Conservation (phyloP, 108 stramenopile genomes). For the Skeletonema potamos region DNA sequence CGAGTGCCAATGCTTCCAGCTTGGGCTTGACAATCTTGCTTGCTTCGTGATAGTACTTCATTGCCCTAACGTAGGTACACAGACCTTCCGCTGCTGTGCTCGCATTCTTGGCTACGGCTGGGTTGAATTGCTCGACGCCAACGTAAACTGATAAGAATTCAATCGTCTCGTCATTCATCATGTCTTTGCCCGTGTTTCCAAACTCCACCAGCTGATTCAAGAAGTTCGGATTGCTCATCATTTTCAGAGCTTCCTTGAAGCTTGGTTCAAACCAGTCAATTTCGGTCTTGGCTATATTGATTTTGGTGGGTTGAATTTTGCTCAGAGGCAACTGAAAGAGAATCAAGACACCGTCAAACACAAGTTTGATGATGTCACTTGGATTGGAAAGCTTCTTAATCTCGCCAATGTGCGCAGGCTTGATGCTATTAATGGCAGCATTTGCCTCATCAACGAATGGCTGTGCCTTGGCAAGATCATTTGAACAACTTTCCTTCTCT, state of each 20-base stretch:
- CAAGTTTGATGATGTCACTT: conserved; percentile 86
- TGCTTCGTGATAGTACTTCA: conserved; percentile 90
- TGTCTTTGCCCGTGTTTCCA: conserved; percentile 78
- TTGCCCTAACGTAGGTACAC: conserved; percentile 87
- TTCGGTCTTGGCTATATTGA: conserved; percentile 76
- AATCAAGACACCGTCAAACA: conserved; percentile 90
- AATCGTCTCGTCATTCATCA: conserved; percentile 91
- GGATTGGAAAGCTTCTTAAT: conserved; percentile 89
- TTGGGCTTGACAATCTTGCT: conserved; percentile 95
- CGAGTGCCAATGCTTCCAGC: conserved; percentile 84
- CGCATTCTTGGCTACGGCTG: conserved; percentile 84
- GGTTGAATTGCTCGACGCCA: conserved; percentile 69
- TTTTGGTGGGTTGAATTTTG: conserved; percentile 58
- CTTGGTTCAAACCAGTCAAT: conserved; percentile 84
- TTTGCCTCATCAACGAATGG: conserved; percentile 91
- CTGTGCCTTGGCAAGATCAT: conserved; percentile 87
- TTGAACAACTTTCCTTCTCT: conserved; percentile 79
- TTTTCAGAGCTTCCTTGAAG: conserved; percentile 74
- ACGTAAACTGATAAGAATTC: conserved; percentile 87
- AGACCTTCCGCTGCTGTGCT: conserved; percentile 88
- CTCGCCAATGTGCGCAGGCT: conserved; percentile 85
- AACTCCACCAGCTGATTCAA: conserved; percentile 77
- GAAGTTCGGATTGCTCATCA: conserved; percentile 84
- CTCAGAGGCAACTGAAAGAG: conserved; percentile 71
- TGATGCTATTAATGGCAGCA: conserved; percentile 85